These are phyloP conservation scores for Sonneratia caseolaris DNA, from an alignment of 345 rosid species.

Conservation along the genomic window DNA sequence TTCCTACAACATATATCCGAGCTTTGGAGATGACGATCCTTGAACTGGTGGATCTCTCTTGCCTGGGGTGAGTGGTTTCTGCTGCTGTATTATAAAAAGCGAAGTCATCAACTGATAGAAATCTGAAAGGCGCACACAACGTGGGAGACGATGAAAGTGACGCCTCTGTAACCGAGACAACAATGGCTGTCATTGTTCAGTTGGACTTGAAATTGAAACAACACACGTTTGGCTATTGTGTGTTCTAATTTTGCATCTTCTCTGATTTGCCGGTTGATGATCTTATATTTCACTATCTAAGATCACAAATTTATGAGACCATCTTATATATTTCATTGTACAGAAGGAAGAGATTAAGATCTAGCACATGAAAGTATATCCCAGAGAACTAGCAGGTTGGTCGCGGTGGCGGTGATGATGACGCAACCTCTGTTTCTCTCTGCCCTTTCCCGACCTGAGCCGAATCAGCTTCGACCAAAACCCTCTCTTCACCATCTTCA, in stretches of 20 bases:
- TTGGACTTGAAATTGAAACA: neutral
- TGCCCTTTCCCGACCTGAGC: conserved; percentile 23
- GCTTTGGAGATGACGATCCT: neutral
- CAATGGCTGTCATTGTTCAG: neutral
- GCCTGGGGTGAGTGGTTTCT: neutral
- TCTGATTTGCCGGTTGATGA: neutral
- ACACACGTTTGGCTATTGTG: neutral
- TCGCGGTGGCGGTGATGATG: neutral
- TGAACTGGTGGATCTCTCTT: neutral
- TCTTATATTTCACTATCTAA: neutral
- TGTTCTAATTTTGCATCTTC: neutral
- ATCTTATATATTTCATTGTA: no score
- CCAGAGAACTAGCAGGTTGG: neutral
- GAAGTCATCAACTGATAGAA: neutral
- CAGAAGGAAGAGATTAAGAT: neutral
- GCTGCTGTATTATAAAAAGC: neutral
- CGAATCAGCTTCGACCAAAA: conserved; percentile 65
- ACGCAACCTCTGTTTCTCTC: conserved; percentile 14
- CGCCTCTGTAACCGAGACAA: no score
- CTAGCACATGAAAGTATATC: neutral
- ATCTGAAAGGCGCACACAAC: no score
- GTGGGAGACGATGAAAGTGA: neutral
- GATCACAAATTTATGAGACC: no score
- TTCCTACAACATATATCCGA: no score
- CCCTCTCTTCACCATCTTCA: conserved; percentile 37